phyloP scores from a whole-genome alignment of 2,329 filamentous ascomycete genomes.

The Phialophora expanda region DNA sequence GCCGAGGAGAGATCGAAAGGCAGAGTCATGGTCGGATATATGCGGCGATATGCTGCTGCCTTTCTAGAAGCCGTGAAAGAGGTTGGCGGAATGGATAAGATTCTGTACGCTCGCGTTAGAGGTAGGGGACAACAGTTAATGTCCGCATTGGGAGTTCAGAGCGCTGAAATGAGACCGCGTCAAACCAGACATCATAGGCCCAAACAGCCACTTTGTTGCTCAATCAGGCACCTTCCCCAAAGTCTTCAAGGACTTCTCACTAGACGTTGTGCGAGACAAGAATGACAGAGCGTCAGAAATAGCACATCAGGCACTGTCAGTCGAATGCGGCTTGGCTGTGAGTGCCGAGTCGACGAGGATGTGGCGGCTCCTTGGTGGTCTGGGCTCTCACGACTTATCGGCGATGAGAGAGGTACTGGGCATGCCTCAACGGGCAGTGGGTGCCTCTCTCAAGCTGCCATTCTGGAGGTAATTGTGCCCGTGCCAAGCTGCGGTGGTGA shows the following conservation, averaged over 20 bases:
- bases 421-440: constrained; percentile 52
- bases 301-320: constrained; percentile 41
- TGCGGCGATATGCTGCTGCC: constrained; percentile 64
- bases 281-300: constrained; percentile 40
- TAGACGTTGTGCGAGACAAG: constrained; percentile 40
- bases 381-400: constrained; percentile 61
- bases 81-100: constrained; percentile 56
- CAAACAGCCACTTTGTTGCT: constrained; percentile 50
- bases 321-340: constrained; percentile 44
- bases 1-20: constrained; percentile 55
- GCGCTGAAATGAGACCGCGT: background rate
- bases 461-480: constrained; percentile 42
- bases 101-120: constrained; percentile 59
- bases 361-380: constrained; percentile 51
- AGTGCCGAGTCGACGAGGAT: constrained; percentile 39
- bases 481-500: background rate
- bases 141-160: background rate
- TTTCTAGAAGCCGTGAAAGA: constrained; percentile 62
- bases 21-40: constrained; percentile 64
- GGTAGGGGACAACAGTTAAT: constrained; percentile 15
- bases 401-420: constrained; percentile 61
- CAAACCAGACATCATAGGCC: constrained; percentile 59
- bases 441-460: constrained; percentile 47
- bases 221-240: constrained; percentile 45
- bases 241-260: constrained; percentile 46